Evolutionary conservation across 345 rosid species (phyloP).

Genomic region (Pseudoturritis turrita): DNA sequence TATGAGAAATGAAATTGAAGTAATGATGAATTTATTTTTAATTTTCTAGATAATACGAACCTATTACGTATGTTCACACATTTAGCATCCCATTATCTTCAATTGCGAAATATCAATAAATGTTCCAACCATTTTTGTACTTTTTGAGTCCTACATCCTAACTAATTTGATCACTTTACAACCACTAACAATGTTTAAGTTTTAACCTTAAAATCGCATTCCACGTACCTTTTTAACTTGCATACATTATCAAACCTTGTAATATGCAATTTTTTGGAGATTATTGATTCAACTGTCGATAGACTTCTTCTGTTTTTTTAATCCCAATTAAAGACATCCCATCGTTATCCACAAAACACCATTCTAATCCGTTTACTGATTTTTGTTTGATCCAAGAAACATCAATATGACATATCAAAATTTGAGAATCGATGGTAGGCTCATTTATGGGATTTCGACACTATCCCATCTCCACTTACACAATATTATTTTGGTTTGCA

Average conservation of each 20-base stretch:
- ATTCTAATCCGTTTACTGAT: too few relatives aligned
- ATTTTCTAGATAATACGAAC: background rate
- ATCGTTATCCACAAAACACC: too few relatives aligned
- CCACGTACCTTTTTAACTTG: background rate
- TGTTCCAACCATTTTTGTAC: background rate
- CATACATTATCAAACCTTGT: background rate
- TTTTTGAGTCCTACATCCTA: slow-evolving; percentile 1
- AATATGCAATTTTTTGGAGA: background rate
- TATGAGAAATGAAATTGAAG: background rate
- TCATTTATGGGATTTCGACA: too few relatives aligned
- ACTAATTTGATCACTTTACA: background rate
- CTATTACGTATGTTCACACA: background rate
- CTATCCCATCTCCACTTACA: too few relatives aligned
- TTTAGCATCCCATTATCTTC: background rate
- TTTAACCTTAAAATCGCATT: background rate
- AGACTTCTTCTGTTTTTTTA: too few relatives aligned
- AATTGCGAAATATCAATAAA: background rate
- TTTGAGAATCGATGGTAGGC: too few relatives aligned
- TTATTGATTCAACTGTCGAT: background rate
- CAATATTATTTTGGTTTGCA: too few relatives aligned
- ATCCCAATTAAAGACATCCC: too few relatives aligned
- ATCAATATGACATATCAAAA: too few relatives aligned
- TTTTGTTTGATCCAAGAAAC: too few relatives aligned
- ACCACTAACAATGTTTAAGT: background rate
- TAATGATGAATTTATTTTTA: background rate